Evolutionary conservation across 495 filamentous ascomycete species (phyloP), one percentile per base, ranked within the genome.

Genomic region (Lichenothelia convexa): DNA sequence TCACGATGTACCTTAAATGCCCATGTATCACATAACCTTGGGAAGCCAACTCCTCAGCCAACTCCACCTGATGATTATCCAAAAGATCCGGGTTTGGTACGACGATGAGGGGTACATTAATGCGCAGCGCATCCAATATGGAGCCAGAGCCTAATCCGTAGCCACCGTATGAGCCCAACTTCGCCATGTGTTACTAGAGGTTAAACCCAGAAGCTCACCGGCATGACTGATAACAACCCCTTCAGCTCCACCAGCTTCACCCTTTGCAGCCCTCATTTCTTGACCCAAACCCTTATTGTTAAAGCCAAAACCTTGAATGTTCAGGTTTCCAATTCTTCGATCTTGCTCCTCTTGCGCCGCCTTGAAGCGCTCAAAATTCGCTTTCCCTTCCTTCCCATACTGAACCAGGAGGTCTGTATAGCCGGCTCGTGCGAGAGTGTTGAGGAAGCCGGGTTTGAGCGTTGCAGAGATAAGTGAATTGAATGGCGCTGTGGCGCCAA

Each of bases 101-200:
- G 3, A 91, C 81, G 31, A 95, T 70, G 20, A 93, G 53, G 4
- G 76, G 71, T 0, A 79, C 61, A 13, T 65, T 63, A 13, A 68
- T 46, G 21, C 83, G 68, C 20, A 91, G 62, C 0, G 73, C 83
- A 51, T 80, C 83, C 1, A 93, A 62, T 18, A 95, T 80, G n/a
- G 80, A 79, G 11, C 89, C 89, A 17, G 85, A 82, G 38, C 86
- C 85, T n/a, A n/a, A n/a, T n/a, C n/a, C n/a, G n/a, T n/a, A n/a
- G n/a, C n/a, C n/a, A n/a, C n/a, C n/a, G n/a, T n/a, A n/a, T n/a
- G n/a, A n/a, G n/a, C n/a, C n/a, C n/a, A n/a, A n/a, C n/a, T n/a
- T n/a, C n/a, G n/a, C n/a, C n/a, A n/a, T n/a, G n/a, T n/a, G n/a
- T n/a, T n/a, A n/a, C n/a, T n/a, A n/a, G n/a, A n/a, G n/a, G n/a